Conservation (phyloP, 495 filamentous ascomycete species). For the Aspergillus haitiensis region DNA sequence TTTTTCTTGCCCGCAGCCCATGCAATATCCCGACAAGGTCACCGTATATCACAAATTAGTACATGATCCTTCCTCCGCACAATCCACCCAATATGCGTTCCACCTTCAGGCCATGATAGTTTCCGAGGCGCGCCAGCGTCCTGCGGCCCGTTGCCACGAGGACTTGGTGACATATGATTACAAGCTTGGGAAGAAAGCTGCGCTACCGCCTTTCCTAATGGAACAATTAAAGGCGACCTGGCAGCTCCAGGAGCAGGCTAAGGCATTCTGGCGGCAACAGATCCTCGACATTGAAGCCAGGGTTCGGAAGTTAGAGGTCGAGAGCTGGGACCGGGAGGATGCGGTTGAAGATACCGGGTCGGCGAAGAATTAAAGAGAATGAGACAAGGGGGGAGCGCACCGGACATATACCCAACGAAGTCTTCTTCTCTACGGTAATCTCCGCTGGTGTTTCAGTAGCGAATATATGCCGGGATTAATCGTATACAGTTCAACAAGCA, state of each 20-base stretch:
- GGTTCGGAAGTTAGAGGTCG: conserved; percentile 64
- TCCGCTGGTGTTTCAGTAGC: no score
- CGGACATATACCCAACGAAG: no score
- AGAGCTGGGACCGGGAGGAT: conserved; percentile 71
- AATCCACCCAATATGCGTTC: conserved; percentile 51
- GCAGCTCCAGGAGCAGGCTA: conserved; percentile 64
- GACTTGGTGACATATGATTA: conserved; percentile 90
- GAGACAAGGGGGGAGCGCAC: neutral
- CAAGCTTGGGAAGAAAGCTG: conserved; percentile 47
- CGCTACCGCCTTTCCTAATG: conserved; percentile 66
- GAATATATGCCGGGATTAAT: no score
- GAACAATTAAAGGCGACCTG: conserved; percentile 65
- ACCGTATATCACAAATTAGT: conserved; percentile 85
- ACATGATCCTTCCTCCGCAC: conserved; percentile 42
- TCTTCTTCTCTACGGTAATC: no score
- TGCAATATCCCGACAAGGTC: conserved; percentile 83
- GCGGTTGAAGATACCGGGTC: conserved; percentile 71
- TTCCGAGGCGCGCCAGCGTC: conserved; percentile 75
- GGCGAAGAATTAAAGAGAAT: conserved; percentile 28
- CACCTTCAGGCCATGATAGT: conserved; percentile 63
- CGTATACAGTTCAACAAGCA: no score
- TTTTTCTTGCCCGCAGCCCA: conserved; percentile 57
- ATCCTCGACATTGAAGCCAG: conserved; percentile 56
- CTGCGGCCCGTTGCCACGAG: conserved; percentile 77
- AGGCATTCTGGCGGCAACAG: conserved; percentile 41